These are phyloP conservation scores for Acanthamoeba lenticulata DNA, from an alignment of 208 protist species.

Conservation along the genomic window DNA sequence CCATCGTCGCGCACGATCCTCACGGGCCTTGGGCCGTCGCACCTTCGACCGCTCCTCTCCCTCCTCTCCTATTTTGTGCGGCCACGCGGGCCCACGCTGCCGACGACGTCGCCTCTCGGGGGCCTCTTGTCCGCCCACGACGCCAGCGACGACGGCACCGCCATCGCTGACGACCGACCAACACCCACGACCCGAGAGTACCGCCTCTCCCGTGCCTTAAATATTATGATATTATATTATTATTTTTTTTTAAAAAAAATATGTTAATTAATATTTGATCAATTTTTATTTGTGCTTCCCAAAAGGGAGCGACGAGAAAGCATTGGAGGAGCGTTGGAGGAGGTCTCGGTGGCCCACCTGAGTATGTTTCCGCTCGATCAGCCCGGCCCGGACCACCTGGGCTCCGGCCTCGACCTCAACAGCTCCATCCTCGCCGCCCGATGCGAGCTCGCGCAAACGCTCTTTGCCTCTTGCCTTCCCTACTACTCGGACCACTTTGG, in stretches of 20 bases:
- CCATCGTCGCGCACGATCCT: neutral
- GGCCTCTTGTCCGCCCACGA: neutral
- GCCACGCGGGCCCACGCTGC: neutral
- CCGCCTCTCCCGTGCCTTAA: too few relatives aligned
- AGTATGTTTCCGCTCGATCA: neutral
- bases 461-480: neutral
- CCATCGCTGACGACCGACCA: neutral
- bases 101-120: neutral
- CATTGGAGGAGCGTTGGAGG: neutral
- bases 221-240: too few relatives aligned
- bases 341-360: neutral
- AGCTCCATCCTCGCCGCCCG: neutral
- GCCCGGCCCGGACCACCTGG: neutral
- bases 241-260: too few relatives aligned
- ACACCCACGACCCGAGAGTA: neutral
- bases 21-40: neutral
- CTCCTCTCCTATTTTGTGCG: slow-evolving; percentile 5
- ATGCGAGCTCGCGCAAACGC: neutral
- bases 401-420: neutral
- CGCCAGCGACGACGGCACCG: neutral
- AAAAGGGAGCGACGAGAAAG: neutral
- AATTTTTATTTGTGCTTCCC: neutral
- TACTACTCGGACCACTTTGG: slow-evolving; percentile 40
- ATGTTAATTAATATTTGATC: too few relatives aligned
- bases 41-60: neutral